These are phyloP conservation scores for Gardenia jasminoides DNA, from an alignment of 257 asterid species.

Conservation along the genomic window DNA sequence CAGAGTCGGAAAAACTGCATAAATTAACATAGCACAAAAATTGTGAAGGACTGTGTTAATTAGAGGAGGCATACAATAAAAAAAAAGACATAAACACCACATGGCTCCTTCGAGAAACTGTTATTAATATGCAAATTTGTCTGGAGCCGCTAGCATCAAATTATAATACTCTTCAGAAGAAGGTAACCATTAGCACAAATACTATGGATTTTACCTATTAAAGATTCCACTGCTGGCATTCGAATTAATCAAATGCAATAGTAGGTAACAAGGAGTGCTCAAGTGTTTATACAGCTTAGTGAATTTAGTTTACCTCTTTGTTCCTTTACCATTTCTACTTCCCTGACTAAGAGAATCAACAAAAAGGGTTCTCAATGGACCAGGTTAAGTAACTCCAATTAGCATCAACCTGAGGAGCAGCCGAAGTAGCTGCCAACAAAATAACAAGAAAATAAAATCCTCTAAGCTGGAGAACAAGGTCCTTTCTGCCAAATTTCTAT, in stretches of 20 bases:
- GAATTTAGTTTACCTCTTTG: too few relatives aligned
- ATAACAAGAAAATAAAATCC: neutral
- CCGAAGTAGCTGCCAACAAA: neutral
- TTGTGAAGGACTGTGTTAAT: neutral
- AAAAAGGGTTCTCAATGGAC: too few relatives aligned
- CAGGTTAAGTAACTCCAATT: too few relatives aligned
- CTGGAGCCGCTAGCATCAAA: neutral
- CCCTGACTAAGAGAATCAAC: too few relatives aligned
- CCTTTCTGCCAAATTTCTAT: neutral
- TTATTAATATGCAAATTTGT: neutral
- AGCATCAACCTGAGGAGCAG: neutral
- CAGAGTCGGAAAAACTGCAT: neutral
- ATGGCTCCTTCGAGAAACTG: neutral
- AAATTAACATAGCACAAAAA: neutral
- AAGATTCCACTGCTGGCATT: too few relatives aligned
- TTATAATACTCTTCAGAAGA: neutral
- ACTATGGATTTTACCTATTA: too few relatives aligned
- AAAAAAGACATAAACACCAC: neutral
- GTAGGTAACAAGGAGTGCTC: too few relatives aligned
- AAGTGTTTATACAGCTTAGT: too few relatives aligned
- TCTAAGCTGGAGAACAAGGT: neutral
- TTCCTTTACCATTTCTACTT: too few relatives aligned
- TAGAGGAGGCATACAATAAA: neutral
- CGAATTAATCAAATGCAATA: too few relatives aligned
- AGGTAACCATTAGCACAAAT: neutral